Conservation (phyloP, 208 protist genomes). For the Zelonia costaricensis region DNA sequence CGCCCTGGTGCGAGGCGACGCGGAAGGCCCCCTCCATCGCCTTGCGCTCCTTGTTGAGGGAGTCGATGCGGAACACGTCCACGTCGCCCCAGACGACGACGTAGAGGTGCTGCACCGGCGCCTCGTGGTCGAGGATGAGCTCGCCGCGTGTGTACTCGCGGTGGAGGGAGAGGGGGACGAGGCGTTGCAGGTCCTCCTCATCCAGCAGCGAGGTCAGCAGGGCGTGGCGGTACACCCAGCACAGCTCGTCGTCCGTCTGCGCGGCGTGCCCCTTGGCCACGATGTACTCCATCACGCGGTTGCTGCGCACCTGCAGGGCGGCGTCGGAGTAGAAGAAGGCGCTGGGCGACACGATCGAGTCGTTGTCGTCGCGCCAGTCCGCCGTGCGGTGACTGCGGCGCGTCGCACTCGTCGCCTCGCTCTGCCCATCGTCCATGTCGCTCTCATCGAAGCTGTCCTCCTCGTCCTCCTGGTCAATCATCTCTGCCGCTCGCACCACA, state of each 20-base stretch:
- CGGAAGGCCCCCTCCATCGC: constrained; percentile 36
- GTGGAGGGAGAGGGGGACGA: constrained; percentile 48
- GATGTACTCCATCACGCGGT: constrained; percentile 59
- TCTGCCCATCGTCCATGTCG: constrained; percentile 15
- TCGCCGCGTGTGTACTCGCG: constrained; percentile 74
- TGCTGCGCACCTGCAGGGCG: constrained; percentile 35
- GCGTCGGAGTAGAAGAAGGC: constrained; percentile 40
- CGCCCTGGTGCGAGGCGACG: constrained; percentile 21
- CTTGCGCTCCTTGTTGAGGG: constrained; percentile 23
- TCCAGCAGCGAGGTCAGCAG: constrained; percentile 56
- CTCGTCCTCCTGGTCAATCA: constrained; percentile 27
- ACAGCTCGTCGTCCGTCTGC: constrained; percentile 47
- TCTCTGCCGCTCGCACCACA: constrained; percentile 25
- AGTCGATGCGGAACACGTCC: constrained; percentile 59
- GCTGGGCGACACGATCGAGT: constrained; percentile 36
- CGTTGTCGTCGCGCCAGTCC: constrained; percentile 58
- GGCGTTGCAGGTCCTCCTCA: constrained; percentile 36
- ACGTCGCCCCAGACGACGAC: constrained; percentile 75
- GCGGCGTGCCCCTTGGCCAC: constrained; percentile 38
- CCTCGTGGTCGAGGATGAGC: constrained; percentile 41
- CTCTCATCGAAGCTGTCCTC: constrained; percentile 10
- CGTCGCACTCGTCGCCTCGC: constrained; percentile 15
- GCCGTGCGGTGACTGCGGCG: constrained; percentile 16
- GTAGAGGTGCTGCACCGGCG: constrained; percentile 47
- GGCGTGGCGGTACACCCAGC: constrained; percentile 59